Evolutionary conservation across 306 rosid species (phyloP).

Genomic region (Argentina anserina): DNA sequence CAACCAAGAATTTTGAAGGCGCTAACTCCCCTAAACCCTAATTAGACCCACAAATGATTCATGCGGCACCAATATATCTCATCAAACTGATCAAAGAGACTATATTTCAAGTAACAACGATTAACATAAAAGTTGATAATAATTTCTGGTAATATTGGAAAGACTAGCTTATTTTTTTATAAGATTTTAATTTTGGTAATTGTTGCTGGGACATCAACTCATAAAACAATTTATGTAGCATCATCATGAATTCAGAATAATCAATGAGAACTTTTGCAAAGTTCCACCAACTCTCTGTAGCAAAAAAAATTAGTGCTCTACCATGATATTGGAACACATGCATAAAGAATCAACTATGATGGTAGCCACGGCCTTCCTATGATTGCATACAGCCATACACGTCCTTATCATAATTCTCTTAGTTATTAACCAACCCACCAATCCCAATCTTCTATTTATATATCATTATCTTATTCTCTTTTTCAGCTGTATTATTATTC

Average conservation of each 20-base stretch:
- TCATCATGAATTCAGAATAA: not conserved
- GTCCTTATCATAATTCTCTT: slow-evolving; percentile 46
- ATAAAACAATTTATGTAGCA: not conserved
- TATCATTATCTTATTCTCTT: slow-evolving; percentile 11
- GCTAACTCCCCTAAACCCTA: too few relatives aligned
- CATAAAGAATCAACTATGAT: slow-evolving; percentile 29
- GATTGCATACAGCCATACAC: slow-evolving; percentile 60
- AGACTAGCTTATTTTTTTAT: too few relatives aligned
- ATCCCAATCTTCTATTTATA: not conserved
- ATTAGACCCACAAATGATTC: not conserved
- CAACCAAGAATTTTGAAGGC: slow-evolving; percentile 6
- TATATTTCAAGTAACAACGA: too few relatives aligned
- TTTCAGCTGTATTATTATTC: slow-evolving; percentile 17
- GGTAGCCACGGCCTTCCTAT: slow-evolving; percentile 53
- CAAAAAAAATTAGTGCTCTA: not conserved
- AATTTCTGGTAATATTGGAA: too few relatives aligned
- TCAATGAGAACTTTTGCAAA: slow-evolving; percentile 2
- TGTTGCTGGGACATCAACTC: not conserved
- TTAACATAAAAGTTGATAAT: not conserved
- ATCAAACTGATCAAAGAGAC: too few relatives aligned
- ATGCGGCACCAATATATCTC: not conserved
- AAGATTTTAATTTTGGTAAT: not conserved
- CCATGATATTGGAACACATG: slow-evolving; percentile 5
- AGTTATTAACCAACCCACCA: not conserved
- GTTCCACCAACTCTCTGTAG: not conserved